These are phyloP conservation scores for Pelargonium australe DNA, from an alignment of 441 rosid genomes.

Conservation along the genomic window DNA sequence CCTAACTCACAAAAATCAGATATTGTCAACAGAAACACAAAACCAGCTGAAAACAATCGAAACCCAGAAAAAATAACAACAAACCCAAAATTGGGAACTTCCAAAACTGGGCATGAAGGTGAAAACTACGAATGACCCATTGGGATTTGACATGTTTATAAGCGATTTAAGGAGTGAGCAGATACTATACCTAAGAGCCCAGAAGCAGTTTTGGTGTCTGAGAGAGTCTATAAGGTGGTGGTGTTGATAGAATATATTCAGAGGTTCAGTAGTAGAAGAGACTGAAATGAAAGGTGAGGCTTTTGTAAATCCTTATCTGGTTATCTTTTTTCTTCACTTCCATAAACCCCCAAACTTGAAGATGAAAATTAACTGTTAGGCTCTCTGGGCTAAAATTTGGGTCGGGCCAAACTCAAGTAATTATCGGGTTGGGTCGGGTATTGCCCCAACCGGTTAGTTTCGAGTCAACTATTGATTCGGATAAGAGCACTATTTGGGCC, in stretches of 20 bases:
- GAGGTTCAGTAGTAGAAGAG: conserved; percentile 18
- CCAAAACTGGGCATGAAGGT: neutral
- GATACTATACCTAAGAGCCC: neutral
- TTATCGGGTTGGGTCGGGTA: no score
- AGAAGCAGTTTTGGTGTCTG: neutral
- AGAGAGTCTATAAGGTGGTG: neutral
- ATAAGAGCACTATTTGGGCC: no score
- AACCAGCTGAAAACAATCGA: no score
- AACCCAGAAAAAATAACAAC: neutral
- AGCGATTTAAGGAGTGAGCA: neutral
- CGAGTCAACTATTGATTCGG: no score
- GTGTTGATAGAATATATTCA: conserved; percentile 2
- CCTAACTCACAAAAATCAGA: no score
- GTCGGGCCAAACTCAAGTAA: no score
- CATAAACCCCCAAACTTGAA: neutral
- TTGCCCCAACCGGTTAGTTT: neutral
- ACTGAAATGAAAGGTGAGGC: conserved; percentile 45
- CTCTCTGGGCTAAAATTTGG: conserved; percentile 4
- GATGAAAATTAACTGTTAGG: neutral
- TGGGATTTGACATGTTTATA: neutral
- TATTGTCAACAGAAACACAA: no score
- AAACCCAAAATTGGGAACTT: neutral
- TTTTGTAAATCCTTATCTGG: conserved; percentile 38
- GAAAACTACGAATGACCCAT: neutral
- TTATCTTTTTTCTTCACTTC: neutral